These are phyloP conservation scores for Monosporozyma solicola DNA, from an alignment of 805 yeast species.

Conservation along the genomic window DNA sequence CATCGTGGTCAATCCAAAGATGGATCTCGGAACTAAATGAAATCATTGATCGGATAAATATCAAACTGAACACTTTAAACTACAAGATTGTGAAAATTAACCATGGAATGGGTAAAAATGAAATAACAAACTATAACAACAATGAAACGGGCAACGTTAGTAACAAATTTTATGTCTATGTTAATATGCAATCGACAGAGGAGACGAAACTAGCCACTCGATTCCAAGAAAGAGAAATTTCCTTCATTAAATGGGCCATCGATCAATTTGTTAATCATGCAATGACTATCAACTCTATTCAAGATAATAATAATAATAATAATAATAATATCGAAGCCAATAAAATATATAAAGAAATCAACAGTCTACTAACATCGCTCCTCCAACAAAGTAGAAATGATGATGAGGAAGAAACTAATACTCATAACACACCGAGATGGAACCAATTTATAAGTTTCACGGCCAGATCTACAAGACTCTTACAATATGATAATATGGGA, in stretches of 20 bases:
- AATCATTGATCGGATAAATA: slow-evolving; percentile 14
- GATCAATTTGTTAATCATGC: slow-evolving; percentile 8
- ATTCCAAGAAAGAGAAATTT: slow-evolving; percentile 20
- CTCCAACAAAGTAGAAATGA: slow-evolving; percentile 1
- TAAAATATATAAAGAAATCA: slow-evolving; percentile 10
- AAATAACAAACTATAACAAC: no score
- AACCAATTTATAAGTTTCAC: slow-evolving; percentile 10
- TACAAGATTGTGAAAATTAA: slow-evolving; percentile 16
- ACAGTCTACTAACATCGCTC: slow-evolving; percentile 7
- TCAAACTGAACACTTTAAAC: slow-evolving; percentile 15
- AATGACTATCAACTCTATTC: not conserved
- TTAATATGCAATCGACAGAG: slow-evolving; percentile 16
- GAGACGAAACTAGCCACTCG: slow-evolving; percentile 25
- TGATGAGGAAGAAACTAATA: not conserved
- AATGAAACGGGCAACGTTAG: not conserved
- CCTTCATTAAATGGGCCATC: slow-evolving; percentile 24
- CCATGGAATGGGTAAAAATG: slow-evolving; percentile 18
- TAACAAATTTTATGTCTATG: slow-evolving; percentile 20
- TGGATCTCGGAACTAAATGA: slow-evolving; percentile 9
- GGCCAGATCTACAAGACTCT: slow-evolving; percentile 15
- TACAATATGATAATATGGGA: slow-evolving; percentile 12
- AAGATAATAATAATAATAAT: not conserved
- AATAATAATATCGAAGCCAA: not conserved
- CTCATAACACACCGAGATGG: slow-evolving; percentile 6
- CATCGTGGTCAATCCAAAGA: slow-evolving; percentile 3